phyloP scores from a whole-genome alignment of 2,329 filamentous ascomycete genomes.

The Fusarium nodosum region DNA sequence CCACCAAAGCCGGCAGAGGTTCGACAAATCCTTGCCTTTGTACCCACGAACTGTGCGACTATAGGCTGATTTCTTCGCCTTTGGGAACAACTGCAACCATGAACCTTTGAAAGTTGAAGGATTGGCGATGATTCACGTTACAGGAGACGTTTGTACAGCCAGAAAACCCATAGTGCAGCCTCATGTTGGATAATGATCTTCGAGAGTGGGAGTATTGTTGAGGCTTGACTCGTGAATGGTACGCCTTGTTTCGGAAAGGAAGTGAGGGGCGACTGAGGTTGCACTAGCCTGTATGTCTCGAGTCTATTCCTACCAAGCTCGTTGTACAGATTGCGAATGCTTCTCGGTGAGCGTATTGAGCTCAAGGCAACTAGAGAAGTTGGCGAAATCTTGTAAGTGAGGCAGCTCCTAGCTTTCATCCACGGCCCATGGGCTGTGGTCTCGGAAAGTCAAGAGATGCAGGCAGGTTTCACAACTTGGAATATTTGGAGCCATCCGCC shows the following conservation, averaged over 20 bases:
- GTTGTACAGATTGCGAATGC: not conserved
- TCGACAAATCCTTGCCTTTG: constrained; percentile 21
- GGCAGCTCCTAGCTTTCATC: not conserved
- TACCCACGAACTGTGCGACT: not conserved
- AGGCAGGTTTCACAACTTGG: not conserved
- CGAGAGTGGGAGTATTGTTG: not conserved
- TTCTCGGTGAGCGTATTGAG: not conserved
- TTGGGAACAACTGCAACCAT: not conserved
- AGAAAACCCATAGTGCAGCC: constrained; percentile 5
- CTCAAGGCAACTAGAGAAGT: not conserved
- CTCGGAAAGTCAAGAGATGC: not conserved
- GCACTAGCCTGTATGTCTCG: constrained; percentile 2
- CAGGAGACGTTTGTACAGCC: constrained; percentile 2
- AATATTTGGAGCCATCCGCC: not conserved
- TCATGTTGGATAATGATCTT: constrained; percentile 3
- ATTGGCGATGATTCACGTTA: constrained; percentile 4
- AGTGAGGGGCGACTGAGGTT: constrained; percentile 7
- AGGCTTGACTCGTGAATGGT: not conserved
- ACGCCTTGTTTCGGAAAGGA: constrained; percentile 13
- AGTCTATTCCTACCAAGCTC: constrained; percentile 1
- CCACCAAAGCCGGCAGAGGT: constrained; percentile 1
- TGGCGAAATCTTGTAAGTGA: not conserved
- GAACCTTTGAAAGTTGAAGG: not conserved
- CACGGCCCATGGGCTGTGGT: not conserved
- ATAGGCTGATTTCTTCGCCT: not conserved